A percentile compares a stretch with the other conserved stretches of the same genome.
Conservation (phyloP, 2,329 filamentous ascomycete species). For the Talaromyces sp. region DNA sequence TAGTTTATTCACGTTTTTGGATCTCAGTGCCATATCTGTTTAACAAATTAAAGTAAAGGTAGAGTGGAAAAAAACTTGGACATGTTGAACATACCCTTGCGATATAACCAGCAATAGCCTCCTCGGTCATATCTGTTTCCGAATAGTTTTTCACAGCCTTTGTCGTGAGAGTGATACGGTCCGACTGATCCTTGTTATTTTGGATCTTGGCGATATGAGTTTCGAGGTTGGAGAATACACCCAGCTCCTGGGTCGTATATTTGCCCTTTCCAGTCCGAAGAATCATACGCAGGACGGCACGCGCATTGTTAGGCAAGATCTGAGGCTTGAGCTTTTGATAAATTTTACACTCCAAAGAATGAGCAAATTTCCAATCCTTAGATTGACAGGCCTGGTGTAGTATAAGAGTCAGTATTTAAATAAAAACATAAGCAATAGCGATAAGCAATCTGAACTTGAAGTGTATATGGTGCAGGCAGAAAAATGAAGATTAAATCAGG, state of each 20-base stretch:
- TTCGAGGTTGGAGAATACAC: conserved; percentile 48
- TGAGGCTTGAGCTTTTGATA: conserved; percentile 50
- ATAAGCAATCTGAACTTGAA: no score
- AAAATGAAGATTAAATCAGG: not conserved
- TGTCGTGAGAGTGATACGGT: conserved; percentile 56
- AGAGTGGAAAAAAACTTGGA: not conserved
- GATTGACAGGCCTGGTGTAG: conserved; percentile 58
- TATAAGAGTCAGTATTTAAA: conserved; percentile 2
- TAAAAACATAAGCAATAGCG: not conserved
- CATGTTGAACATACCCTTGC: conserved; percentile 43
- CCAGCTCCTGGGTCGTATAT: conserved; percentile 42
- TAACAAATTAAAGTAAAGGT: no score
- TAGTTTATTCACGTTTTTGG: no score
- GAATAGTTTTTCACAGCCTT: conserved; percentile 60
- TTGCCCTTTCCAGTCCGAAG: conserved; percentile 44
- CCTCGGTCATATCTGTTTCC: conserved; percentile 46
- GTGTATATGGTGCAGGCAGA: no score
- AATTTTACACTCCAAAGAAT: conserved; percentile 63
- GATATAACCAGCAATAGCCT: conserved; percentile 48
- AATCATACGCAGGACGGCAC: conserved; percentile 59
- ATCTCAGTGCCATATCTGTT: no score
- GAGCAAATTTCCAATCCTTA: conserved; percentile 60
- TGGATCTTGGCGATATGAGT: conserved; percentile 55
- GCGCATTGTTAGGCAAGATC: conserved; percentile 58
- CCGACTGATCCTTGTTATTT: conserved; percentile 44